These are phyloP conservation scores for Lichtheimia hyalospora DNA, from an alignment of 371 early-diverging fungal genomes.

Conservation along the genomic window DNA sequence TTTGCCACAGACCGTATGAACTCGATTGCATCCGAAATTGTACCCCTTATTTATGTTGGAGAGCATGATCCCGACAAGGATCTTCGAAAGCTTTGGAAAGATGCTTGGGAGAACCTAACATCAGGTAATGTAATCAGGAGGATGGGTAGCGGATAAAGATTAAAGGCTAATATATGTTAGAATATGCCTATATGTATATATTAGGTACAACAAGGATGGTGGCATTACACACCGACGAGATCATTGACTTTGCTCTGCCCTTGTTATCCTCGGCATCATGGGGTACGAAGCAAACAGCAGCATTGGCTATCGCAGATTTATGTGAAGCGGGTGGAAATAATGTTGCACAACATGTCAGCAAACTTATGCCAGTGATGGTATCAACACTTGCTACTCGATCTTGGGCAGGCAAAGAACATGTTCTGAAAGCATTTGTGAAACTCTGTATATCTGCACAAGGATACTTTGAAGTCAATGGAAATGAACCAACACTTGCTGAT, in stretches of 20 bases:
- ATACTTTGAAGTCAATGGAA: constrained; percentile 33
- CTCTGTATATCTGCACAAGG: constrained; percentile 58
- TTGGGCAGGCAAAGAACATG: constrained; percentile 89
- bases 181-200: too few species aligned
- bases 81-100: constrained; percentile 66
- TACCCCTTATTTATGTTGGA: constrained; percentile 80
- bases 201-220: constrained; percentile 62
- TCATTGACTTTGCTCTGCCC: constrained; percentile 55
- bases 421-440: constrained; percentile 71
- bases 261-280: constrained; percentile 71
- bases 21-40: constrained; percentile 55
- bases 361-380: constrained; percentile 62
- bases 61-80: constrained; percentile 66
- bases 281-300: constrained; percentile 81
- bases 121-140: constrained; percentile 41
- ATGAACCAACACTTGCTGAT: constrained; percentile 36
- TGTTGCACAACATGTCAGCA: constrained; percentile 41
- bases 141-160: neutral
- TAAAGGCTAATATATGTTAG: too few species aligned
- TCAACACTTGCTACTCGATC: constrained; percentile 73
- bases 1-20: constrained; percentile 72
- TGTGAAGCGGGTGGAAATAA: constrained; percentile 43
- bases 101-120: constrained; percentile 85
- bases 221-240: constrained; percentile 59
- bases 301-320: constrained; percentile 65